These are phyloP conservation scores for Aspergillus campestris DNA, from an alignment of 495 filamentous ascomycete species.

Conservation along the genomic window DNA sequence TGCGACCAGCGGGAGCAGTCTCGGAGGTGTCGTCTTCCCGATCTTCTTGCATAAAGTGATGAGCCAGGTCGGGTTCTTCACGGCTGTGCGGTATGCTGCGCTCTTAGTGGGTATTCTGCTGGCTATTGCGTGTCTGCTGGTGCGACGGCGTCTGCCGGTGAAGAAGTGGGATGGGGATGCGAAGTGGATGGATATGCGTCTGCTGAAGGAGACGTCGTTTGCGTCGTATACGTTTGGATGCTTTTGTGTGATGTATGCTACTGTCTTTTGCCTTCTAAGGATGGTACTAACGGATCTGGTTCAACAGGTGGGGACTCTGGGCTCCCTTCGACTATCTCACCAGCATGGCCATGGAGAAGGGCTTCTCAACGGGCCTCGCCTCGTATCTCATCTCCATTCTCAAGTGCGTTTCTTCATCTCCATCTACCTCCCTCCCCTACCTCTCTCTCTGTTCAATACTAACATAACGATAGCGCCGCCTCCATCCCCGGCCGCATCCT, in stretches of 20 bases:
- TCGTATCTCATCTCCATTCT: constrained; percentile 27
- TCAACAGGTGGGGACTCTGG: constrained; percentile 23
- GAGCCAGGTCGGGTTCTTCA: constrained; percentile 13
- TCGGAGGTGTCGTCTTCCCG: constrained; percentile 32
- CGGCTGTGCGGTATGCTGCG: constrained; percentile 20
- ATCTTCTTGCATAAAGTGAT: constrained; percentile 17
- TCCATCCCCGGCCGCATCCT: constrained; percentile 62
- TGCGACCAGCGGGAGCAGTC: constrained; percentile 18
- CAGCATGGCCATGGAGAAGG: constrained; percentile 12
- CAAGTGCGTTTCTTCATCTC: constrained; percentile 10
- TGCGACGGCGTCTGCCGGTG: constrained; percentile 16
- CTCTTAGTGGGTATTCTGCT: constrained; percentile 24
- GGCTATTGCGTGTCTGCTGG: constrained; percentile 9
- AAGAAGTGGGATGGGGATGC: constrained; percentile 19
- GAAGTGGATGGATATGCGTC: constrained; percentile 21
- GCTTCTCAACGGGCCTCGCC: constrained; percentile 15
- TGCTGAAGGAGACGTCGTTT: constrained; percentile 21
- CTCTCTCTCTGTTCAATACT: not conserved
- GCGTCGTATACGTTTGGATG: constrained; percentile 19
- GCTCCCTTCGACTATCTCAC: constrained; percentile 23
- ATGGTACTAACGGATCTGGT: not conserved
- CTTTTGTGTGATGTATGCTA: constrained; percentile 17
- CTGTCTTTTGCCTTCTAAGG: not conserved
- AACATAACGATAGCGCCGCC: not conserved
- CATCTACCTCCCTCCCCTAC: not conserved